These are phyloP conservation scores for Trichocladium uniseriatum DNA, from an alignment of 495 filamentous ascomycete genomes.

Conservation along the genomic window DNA sequence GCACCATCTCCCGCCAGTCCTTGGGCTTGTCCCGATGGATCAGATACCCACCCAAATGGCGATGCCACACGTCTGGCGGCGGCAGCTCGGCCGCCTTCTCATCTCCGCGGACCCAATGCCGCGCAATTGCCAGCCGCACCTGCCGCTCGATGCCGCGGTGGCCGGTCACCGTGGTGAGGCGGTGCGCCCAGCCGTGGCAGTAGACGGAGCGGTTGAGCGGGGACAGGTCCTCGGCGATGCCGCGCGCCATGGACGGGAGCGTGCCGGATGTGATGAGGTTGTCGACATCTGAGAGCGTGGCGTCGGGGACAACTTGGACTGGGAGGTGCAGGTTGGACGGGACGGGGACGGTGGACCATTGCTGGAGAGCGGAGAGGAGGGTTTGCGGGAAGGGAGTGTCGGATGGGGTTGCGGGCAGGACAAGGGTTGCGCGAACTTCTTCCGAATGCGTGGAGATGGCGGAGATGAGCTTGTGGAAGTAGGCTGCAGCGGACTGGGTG, in stretches of 20 bases:
- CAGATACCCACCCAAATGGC: slow-evolving; percentile 24
- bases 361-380: slow-evolving; percentile 11
- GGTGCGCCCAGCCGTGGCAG: slow-evolving; percentile 22
- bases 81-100: background rate
- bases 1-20: slow-evolving; percentile 21
- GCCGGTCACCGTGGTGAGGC: slow-evolving; percentile 23
- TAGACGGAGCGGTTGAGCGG: slow-evolving; percentile 26
- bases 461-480: slow-evolving; percentile 32
- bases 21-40: slow-evolving; percentile 28
- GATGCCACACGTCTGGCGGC: slow-evolving; percentile 26
- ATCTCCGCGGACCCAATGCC: slow-evolving; percentile 14
- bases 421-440: slow-evolving; percentile 24
- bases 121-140: slow-evolving; percentile 19
- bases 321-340: slow-evolving; percentile 22
- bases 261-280: slow-evolving; percentile 4
- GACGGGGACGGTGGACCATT: slow-evolving; percentile 21
- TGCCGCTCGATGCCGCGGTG: slow-evolving; percentile 27
- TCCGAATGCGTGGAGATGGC: slow-evolving; percentile 33
- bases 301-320: slow-evolving; percentile 22
- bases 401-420: slow-evolving; percentile 18
- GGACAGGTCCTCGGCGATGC: slow-evolving; percentile 20
- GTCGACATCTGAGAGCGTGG: slow-evolving; percentile 12
- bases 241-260: slow-evolving; percentile 22
- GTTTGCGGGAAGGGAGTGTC: background rate
- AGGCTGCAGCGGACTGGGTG: slow-evolving; percentile 27